phyloP scores from a whole-genome alignment of 441 rosid species.

The Caryocar brasiliense region DNA sequence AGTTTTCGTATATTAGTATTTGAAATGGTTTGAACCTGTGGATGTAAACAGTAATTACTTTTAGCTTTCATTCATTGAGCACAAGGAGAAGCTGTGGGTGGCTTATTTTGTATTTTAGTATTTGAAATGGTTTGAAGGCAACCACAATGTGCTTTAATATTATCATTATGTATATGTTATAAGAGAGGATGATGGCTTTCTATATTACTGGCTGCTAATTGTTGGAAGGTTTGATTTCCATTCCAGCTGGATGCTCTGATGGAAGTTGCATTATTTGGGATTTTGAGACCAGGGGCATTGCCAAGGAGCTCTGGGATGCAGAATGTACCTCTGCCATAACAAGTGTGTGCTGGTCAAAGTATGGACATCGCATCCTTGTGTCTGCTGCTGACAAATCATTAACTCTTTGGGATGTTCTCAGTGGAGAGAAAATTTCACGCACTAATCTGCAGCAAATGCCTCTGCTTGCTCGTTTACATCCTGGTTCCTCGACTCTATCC shows the following conservation, averaged over 20 bases:
- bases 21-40: no score
- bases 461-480: conserved; percentile 72
- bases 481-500: conserved; percentile 69
- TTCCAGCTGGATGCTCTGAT: conserved; percentile 88
- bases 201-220: background rate
- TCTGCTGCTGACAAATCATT: conserved; percentile 93
- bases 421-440: conserved; percentile 57
- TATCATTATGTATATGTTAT: no score
- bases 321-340: conserved; percentile 74
- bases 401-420: conserved; percentile 78
- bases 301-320: conserved; percentile 76
- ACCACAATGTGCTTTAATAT: no score
- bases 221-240: conserved; percentile 8
- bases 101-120: no score
- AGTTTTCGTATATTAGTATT: no score
- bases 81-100: no score
- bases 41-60: no score
- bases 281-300: conserved; percentile 87
- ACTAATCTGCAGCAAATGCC: conserved; percentile 67
- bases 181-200: no score
- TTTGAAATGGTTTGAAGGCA: no score
- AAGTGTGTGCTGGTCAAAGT: conserved; percentile 89
- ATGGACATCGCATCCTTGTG: conserved; percentile 78
- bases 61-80: no score
- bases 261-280: conserved; percentile 92